Conservation (phyloP, 139 green algal species). For the Chlamydomonas sp. region DNA sequence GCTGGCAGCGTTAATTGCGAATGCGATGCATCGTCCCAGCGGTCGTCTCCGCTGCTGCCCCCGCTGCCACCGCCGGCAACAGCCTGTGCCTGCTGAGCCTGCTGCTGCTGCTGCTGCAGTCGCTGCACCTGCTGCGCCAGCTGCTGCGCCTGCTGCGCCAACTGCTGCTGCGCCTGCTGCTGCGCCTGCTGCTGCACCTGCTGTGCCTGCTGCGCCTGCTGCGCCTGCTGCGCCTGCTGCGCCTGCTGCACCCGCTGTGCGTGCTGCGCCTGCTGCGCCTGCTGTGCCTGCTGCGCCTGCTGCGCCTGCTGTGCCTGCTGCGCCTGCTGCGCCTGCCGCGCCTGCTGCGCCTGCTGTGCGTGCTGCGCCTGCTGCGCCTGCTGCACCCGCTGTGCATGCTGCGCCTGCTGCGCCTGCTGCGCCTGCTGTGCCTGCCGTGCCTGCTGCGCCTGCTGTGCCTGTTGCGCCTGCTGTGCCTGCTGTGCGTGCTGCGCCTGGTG, state of each 20-base stretch:
- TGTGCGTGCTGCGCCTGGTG: slow-evolving; percentile 25
- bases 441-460: slow-evolving; percentile 40
- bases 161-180: too few species aligned
- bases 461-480: slow-evolving; percentile 18
- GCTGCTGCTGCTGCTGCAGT: too few species aligned
- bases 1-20: too few species aligned
- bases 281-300: slow-evolving; percentile 7
- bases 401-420: slow-evolving; percentile 13
- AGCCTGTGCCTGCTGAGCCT: too few species aligned
- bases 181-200: slow-evolving; percentile 22
- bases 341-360: slow-evolving; percentile 37
- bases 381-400: too few species aligned
- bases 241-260: too few species aligned
- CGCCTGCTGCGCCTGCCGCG: slow-evolving; percentile 25
- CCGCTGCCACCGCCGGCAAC: too few species aligned
- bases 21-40: too few species aligned
- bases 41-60: too few species aligned
- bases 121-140: too few species aligned
- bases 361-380: slow-evolving; percentile 23
- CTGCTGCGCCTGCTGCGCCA: too few species aligned
- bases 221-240: slow-evolving; percentile 12
- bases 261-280: neutral
- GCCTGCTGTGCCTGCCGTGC: slow-evolving; percentile 27
- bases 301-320: slow-evolving; percentile 13
- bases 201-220: slow-evolving; percentile 21